Conservation (phyloP, 1,139 yeast species). For the Suhomyces panamericanus region DNA sequence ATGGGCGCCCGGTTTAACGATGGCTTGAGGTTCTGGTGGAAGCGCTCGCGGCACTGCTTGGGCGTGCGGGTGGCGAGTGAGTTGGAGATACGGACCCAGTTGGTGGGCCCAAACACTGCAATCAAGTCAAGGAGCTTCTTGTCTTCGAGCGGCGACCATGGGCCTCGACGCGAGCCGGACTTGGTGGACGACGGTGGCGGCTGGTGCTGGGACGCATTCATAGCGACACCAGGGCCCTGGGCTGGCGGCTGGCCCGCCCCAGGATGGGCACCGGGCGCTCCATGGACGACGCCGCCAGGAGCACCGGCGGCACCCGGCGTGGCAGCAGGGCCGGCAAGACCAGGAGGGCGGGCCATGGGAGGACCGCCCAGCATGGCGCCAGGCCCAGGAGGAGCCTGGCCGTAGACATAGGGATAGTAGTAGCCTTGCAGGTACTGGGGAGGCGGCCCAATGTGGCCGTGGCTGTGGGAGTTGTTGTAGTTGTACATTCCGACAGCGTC, state of each 20-base stretch:
- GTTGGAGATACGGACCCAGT: conserved; percentile 86
- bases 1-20: conserved; percentile 79
- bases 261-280: not conserved
- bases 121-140: conserved; percentile 69
- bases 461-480: conserved; percentile 8
- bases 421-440: conserved; percentile 9
- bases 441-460: conserved; percentile 8
- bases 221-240: not conserved
- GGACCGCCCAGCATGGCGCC: not conserved
- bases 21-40: conserved; percentile 90
- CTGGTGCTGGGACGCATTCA: not conserved
- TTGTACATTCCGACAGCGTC: conserved; percentile 8
- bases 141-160: conserved; percentile 91
- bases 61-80: conserved; percentile 78
- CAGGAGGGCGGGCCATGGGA: not conserved
- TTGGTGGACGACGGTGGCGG: conserved; percentile 2
- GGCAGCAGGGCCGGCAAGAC: not conserved
- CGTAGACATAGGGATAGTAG: conserved; percentile 6
- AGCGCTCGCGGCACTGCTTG: conserved; percentile 89
- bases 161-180: conserved; percentile 52
- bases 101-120: conserved; percentile 74
- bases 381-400: conserved; percentile 1
- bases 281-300: not conserved
- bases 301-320: not conserved
- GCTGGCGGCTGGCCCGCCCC: not conserved